Base-by-base conservation (phyloP, 2,329 filamentous ascomycete species). In the Fusarium albidum region DNA sequence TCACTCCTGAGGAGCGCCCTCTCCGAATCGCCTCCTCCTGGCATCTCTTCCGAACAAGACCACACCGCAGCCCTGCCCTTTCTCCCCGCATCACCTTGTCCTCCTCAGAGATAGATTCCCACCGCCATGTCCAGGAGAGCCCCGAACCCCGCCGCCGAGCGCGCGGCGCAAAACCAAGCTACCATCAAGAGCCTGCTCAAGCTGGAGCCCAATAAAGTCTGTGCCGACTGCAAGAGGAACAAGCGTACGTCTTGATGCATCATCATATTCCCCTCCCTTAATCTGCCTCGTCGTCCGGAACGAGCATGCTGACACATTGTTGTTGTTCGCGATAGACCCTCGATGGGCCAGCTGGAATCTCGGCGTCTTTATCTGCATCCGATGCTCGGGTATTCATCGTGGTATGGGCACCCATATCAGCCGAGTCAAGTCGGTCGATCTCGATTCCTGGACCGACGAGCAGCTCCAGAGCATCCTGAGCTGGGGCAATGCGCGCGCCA, bases 311-410 rank as follows among this genome's bases (percentile, higher is more conserved):
- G 38, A 65, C 44, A 46, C n/a, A n/a, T n/a, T n/a, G n/a, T n/a
- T n/a, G n/a, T 41, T 50, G 26, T 26, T 26, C 35, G 21, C 21
- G 32, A 33, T 71, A 96, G 92, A 97, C 79, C 95, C 95, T 56
- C 86, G 95, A 89, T 99, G 95, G 95, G 95, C 95, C 27, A 97
- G 92, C 71, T 99, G 95, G 95, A 99, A 99, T 73, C 78, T 99
- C 48, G 95, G 95, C 67, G 87, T 99, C 70, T 99, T 99, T 73
- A 82, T 99, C 70, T 99, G 95, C 81, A 99, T 99, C 73, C 89
- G 93, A 72, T 99, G 95, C 77, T 99, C 95, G 14, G 96, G 96
- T 70, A 96, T 99, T 71, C 95, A 99, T 78, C 91, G 95, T 71
- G 92, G 94, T 65, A 98, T 99, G 93, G 95, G 95, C 69, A 98